Evolutionary conservation across 345 rosid species (phyloP), one percentile per base, ranked within the genome.

Genomic region (Luvunga scandens): DNA sequence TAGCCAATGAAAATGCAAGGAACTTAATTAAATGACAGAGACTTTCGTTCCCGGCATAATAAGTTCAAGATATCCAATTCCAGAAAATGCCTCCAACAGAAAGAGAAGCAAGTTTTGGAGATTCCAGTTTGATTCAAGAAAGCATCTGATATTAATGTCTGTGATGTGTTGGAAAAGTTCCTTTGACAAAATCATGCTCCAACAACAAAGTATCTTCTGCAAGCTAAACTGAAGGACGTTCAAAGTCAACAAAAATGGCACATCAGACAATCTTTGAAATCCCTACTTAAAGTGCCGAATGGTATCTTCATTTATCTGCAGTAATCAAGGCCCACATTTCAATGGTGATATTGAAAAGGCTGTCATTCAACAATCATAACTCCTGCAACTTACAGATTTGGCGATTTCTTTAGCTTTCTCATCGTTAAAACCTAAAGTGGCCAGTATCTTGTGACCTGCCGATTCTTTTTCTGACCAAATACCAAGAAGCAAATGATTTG

Each of bases 381-480:
- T 18, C 4, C 75, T 16, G 25, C 0, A 77, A 84, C 95, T 87
- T 85, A 95, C 94, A 9, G 85, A 86, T 90, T 90, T 80, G 13
- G 76, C 81, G 22, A 95, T 79, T 82, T 93, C 94, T 79, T 89
- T 77, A n/a, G 93, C 98, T 79, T 90, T 93, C 85, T 93, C 94
- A 33, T 95, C 94, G 18, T 86, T 86, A 67, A 95, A 93, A 27
- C 99, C 98, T 5, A 95, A 77, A 63, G 70, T 71, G 22, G 84
- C 91, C 82, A 95, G 72, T 76, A 93, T 82, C 76, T 64, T 78
- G 84, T 85, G 95, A 81, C 91, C 98, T 68, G 98, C 99, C 33
- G 99, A 93, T 22, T 89, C 89, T 75, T 80, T 82, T 75, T 95
- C 91, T 39, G 90, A 86, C 98, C 99, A 95, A 72, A 90, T 81